Conservation (phyloP, 768 basidiomycete genomes). For the Antrodiella citrinella region DNA sequence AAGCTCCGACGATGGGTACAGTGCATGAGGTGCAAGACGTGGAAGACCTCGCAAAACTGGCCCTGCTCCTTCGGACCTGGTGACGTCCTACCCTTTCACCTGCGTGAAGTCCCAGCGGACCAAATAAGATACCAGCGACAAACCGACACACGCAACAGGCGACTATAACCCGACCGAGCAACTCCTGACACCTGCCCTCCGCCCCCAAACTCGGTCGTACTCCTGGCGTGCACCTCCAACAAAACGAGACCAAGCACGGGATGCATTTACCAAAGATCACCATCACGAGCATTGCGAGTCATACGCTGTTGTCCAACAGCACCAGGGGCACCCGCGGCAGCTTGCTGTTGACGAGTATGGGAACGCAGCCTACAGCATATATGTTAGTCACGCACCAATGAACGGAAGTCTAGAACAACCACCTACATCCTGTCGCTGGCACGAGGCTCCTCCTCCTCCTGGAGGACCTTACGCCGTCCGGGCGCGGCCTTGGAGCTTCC, state of each 20-base stretch:
- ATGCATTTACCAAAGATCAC: constrained; percentile 37
- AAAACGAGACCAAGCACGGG: constrained; percentile 9
- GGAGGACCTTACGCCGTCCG: constrained; percentile 71
- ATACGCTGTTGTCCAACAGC: constrained; percentile 39
- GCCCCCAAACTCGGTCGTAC: constrained; percentile 36
- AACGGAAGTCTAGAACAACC: constrained; percentile 17
- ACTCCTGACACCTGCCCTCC: constrained; percentile 35
- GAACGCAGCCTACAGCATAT: constrained; percentile 63
- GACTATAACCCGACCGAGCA: constrained; percentile 23
- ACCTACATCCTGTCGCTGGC: constrained; percentile 78
- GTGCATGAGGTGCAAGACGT: background rate
- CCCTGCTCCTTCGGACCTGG: constrained; percentile 14
- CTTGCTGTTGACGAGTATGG: constrained; percentile 77
- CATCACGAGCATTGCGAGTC: constrained; percentile 28
- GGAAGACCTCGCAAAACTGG: constrained; percentile 4
- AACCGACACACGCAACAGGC: constrained; percentile 27
- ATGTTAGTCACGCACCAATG: constrained; percentile 8
- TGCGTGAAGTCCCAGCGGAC: constrained; percentile 19
- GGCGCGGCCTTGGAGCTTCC: constrained; percentile 54
- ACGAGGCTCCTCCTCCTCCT: constrained; percentile 80
- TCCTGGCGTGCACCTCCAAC: constrained; percentile 32
- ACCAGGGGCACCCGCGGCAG: constrained; percentile 39
- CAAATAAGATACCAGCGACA: constrained; percentile 21
- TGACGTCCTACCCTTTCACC: constrained; percentile 7
- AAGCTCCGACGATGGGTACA: background rate